Evolutionary conservation across 148 eudicot genomes (phyloP), one percentile per base, ranked within the genome.

Genomic region (Chenopodium berlandieri): DNA sequence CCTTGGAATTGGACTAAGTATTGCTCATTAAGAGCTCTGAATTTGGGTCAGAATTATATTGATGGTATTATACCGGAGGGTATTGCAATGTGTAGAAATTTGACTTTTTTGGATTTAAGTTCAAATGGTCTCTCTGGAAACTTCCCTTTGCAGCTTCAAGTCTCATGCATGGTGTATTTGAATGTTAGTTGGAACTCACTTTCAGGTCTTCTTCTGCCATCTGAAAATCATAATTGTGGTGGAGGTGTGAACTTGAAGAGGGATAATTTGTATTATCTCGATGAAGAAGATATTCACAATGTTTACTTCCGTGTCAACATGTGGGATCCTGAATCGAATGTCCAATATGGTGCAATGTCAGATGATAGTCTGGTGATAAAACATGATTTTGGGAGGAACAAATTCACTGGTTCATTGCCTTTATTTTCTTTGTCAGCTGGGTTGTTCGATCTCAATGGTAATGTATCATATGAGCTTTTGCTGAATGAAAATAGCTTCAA

Each of bases 301-400:
- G 85, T 88, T 31, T 82, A 86, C 71, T 82, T 87, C 7, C 80
- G 79, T 34, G 20, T 85, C 14, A 73, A 76, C 25, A 58, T 82
- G 37, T 87, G 87, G 86, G 75, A 50, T 76, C 58, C 83, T 5
- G 47, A 72, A 78, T 80, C 78, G 73, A 77, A 50, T 75, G 78
- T 73, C 56, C 72, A 37, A 73, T 54, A 22, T 10, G 76, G 76
- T 68, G 78, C 20, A 11, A 13, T 71, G 48, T 23, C 19, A 48
- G 84, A 44, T 83, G 64, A 77, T 40, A 77, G 62, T 66, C 46
- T 81, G 67, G 54, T 82, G 60, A 79, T 87, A 32, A 81, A 50
- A 66, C 93, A 90, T 72, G 91, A 90, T 77, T 90, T 90, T 81
- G 81, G 89, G 50, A 82, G 86, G 87, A 90, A 90, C 71, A 68